Base-by-base conservation (phyloP, 192 early-diverging fungal species). In the Podila minutissima region DNA sequence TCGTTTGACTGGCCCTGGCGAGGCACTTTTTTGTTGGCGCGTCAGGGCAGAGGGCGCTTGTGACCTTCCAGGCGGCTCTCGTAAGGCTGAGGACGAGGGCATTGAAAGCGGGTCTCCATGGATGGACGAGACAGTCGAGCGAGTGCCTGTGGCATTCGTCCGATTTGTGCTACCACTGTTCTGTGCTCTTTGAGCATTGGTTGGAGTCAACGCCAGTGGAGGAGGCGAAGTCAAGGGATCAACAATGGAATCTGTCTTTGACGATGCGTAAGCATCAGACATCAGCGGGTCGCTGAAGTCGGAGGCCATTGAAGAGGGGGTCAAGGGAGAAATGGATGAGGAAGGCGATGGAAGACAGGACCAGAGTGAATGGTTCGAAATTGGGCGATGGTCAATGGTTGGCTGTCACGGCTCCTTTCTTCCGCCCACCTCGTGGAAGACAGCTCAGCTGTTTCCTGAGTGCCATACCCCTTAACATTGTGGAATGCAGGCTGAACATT, bases 261-360 rank as follows among this genome's bases (percentile, higher is more conserved):
- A 71, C 2, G 77, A 81, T 22, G 77, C 64, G 38, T 81, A 81
- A 28, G 71, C 71, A 41, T 57, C 77, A 38, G 77, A 81, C 38
- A 71, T 81, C 20, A 81, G 66, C 15, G 77, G 77, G 62, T 81
- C 77, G 37, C 71, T 81, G 31, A 81, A 81, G 70, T 68, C 71
- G 28, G 67, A 71, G 12, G 77, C 65, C 77, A 81, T 81, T 64
- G 22, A 62, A 60, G 53, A 38, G 33, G 29, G 28, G 19, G 33
- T 37, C 11, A 63, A 20, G 13, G 7, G 12, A 38, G 19, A 48
- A 8, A 19, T 28, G 37, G 46, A 50, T 65, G 28, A 37, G 37
- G 24, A 19, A 28, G 28, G 15, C 33, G 31, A 48, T 59, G 67
- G 37, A 26, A 51, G 22, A 4, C 13, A n/a, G 20, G 17, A 51